Conservation (phyloP, 441 rosid genomes). For the Syzygium syzygioides region DNA sequence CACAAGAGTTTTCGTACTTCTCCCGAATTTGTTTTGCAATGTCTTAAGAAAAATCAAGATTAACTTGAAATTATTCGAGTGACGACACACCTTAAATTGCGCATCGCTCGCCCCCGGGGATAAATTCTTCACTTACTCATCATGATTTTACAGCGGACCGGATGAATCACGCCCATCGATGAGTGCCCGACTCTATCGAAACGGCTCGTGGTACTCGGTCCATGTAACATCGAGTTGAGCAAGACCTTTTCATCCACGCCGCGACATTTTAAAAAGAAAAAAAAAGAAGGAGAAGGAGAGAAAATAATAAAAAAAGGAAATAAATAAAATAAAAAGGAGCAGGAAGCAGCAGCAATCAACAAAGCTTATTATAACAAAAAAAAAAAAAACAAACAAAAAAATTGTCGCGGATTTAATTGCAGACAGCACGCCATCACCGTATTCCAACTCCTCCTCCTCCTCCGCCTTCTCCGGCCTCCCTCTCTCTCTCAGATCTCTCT, state of each 20-base stretch:
- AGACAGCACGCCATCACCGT: neutral
- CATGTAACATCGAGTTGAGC: neutral
- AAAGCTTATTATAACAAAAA: neutral
- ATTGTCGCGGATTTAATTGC: neutral
- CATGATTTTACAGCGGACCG: neutral
- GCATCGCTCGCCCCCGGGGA: neutral
- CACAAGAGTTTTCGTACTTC: fast-evolving
- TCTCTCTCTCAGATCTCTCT: neutral
- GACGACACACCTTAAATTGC: neutral
- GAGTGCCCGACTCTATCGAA: neutral
- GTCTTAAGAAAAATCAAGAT: neutral
- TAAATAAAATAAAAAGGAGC: neutral
- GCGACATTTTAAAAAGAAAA: too few species aligned
- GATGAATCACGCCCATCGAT: neutral
- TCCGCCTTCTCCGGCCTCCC: neutral
- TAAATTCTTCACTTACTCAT: neutral
- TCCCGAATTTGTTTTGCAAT: fast-evolving
- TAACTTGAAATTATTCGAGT: neutral
- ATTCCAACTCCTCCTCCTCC: neutral
- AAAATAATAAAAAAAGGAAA: fast-evolving
- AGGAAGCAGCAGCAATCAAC: neutral
- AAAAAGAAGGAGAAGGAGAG: fast-evolving
- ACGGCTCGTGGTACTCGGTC: neutral
- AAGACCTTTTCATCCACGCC: neutral
- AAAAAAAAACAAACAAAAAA: too few species aligned